These are phyloP conservation scores for Leishmania tarentolae DNA, from an alignment of 208 protist species.

Conservation along the genomic window DNA sequence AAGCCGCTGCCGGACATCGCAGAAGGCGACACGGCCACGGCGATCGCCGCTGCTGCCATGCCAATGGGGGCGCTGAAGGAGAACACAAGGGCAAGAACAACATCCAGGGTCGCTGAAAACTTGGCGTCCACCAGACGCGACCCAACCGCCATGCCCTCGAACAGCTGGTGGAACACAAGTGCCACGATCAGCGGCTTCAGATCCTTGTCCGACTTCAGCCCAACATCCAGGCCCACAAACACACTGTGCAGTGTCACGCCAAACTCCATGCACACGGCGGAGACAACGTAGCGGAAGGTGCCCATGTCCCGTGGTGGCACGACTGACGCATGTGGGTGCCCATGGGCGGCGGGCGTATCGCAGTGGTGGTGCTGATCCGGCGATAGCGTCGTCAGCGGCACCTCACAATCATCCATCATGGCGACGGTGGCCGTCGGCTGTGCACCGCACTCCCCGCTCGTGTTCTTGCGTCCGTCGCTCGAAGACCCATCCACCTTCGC, in stretches of 20 bases:
- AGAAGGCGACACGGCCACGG: slow-evolving; percentile 29
- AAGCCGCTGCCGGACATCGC: slow-evolving; percentile 45
- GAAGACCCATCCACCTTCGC: not conserved
- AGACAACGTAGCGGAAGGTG: slow-evolving; percentile 28
- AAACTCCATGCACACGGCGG: slow-evolving; percentile 70
- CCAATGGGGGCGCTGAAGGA: slow-evolving; percentile 50
- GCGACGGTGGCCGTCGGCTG: not conserved
- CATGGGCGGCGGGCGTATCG: not conserved
- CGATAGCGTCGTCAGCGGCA: not conserved
- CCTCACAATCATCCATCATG: not conserved
- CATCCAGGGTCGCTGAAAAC: slow-evolving; percentile 41
- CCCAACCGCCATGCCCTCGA: slow-evolving; percentile 74
- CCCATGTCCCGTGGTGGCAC: slow-evolving; percentile 23
- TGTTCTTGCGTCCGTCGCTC: not conserved
- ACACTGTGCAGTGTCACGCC: slow-evolving; percentile 72
- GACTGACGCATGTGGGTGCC: slow-evolving; percentile 38
- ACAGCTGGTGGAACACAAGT: slow-evolving; percentile 72
- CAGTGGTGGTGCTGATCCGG: not conserved
- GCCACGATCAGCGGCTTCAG: slow-evolving; percentile 58
- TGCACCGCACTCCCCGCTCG: not conserved
- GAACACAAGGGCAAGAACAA: slow-evolving; percentile 47
- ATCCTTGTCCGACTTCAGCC: slow-evolving; percentile 47
- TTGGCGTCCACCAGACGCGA: slow-evolving; percentile 61
- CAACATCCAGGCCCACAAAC: slow-evolving; percentile 67
- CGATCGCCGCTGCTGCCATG: slow-evolving; percentile 33